These are phyloP conservation scores for Podospora fimiseda DNA, from an alignment of 495 filamentous ascomycete species.

Conservation along the genomic window DNA sequence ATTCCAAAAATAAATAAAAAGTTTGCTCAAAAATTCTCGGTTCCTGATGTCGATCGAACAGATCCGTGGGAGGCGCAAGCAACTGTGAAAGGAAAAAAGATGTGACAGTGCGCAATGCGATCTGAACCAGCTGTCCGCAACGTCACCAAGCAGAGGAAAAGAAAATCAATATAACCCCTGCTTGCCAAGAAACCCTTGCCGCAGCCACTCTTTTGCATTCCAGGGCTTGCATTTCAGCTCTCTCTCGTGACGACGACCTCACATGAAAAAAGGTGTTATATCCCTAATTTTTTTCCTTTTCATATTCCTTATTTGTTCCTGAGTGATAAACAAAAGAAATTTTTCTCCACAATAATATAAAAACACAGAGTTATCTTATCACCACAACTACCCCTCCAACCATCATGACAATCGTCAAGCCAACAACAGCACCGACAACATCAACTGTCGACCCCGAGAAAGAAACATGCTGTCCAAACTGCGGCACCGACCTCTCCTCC, in stretches of 20 bases:
- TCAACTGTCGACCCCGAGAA: not conserved
- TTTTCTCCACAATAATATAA: too few species aligned
- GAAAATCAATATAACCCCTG: not conserved
- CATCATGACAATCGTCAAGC: not conserved
- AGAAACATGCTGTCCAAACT: constrained; percentile 31
- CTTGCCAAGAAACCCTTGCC: constrained; percentile 2
- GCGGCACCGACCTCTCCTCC: constrained; percentile 31
- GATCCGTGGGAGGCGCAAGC: constrained; percentile 7
- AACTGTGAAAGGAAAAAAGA: too few species aligned
- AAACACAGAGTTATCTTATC: too few species aligned
- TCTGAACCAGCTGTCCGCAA: not conserved
- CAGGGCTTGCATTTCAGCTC: not conserved
- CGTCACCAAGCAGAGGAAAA: not conserved
- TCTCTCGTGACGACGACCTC: not conserved
- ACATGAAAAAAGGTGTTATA: not conserved
- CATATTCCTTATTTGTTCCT: too few species aligned
- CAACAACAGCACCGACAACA: not conserved
- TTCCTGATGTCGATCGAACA: constrained; percentile 8
- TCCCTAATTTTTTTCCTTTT: not conserved
- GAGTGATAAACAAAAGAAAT: too few species aligned
- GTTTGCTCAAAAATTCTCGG: constrained; percentile 1
- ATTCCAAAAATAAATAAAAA: too few species aligned
- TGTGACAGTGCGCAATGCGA: constrained; percentile 14
- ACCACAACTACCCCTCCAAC: too few species aligned
- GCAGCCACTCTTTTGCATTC: constrained; percentile 6